phyloP scores from a whole-genome alignment of 2,329 filamentous ascomycete species.

The Neofusicoccum sp. region DNA sequence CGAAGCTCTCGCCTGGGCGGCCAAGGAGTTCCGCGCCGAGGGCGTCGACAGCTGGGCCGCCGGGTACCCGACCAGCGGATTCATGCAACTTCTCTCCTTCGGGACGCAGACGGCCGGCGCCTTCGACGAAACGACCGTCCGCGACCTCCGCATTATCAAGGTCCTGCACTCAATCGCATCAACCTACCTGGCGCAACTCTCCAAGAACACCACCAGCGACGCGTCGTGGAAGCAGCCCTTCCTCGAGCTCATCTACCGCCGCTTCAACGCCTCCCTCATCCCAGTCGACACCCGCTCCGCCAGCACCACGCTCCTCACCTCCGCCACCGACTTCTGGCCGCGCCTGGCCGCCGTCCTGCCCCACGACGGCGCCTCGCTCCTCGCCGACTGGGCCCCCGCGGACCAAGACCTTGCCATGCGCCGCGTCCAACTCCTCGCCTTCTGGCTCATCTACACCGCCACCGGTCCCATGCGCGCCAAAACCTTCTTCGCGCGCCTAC shows the following conservation, averaged over 20 bases:
- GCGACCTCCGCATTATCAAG: constrained; percentile 24
- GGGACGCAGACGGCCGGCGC: constrained; percentile 22
- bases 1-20: constrained; percentile 29
- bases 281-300: constrained; percentile 23
- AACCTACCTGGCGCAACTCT: constrained; percentile 28
- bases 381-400: background rate
- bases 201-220: constrained; percentile 1
- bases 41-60: constrained; percentile 32
- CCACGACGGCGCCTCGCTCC: background rate
- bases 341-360: constrained; percentile 18
- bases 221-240: constrained; percentile 30
- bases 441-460: constrained; percentile 33
- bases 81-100: constrained; percentile 26
- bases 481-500: constrained; percentile 30
- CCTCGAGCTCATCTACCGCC: constrained; percentile 27
- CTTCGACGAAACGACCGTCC: constrained; percentile 21
- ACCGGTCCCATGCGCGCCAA: constrained; percentile 30
- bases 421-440: constrained; percentile 32
- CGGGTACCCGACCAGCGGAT: constrained; percentile 31
- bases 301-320: constrained; percentile 20
- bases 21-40: constrained; percentile 27
- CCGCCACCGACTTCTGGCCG: constrained; percentile 22
- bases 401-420: constrained; percentile 20
- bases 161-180: constrained; percentile 27
- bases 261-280: constrained; percentile 29